Conservation (phyloP, 2,329 filamentous ascomycete species). For the Aspergillus terreus region DNA sequence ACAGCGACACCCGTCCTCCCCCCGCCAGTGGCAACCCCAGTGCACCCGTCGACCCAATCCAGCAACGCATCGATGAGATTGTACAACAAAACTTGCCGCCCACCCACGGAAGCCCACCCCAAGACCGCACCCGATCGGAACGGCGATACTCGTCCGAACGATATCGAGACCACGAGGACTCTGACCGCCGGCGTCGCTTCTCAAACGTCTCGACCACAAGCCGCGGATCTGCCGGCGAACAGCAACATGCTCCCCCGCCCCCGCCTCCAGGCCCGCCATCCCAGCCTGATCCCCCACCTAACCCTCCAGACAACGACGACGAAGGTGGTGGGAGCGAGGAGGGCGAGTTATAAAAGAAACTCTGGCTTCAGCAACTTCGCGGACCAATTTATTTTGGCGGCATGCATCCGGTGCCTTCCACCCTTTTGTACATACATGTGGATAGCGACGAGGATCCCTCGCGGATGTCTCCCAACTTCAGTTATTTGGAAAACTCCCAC, state of each 20-base stretch:
- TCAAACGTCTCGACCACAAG: constrained; percentile 6
- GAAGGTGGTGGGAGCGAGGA: constrained; percentile 42
- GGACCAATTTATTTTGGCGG: too few species aligned
- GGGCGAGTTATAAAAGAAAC: constrained; percentile 32
- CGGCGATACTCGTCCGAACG: constrained; percentile 14
- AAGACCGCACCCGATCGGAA: constrained; percentile 4
- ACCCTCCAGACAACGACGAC: constrained; percentile 14
- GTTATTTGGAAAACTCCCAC: neutral
- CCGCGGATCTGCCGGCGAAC: constrained; percentile 3
- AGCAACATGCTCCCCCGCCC: constrained; percentile 16
- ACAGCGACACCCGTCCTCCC: constrained; percentile 10
- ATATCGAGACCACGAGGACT: constrained; percentile 15
- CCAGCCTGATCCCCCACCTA: constrained; percentile 8
- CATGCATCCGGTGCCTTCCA: neutral
- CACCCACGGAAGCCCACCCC: constrained; percentile 1
- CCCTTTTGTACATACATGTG: neutral
- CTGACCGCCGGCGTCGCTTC: constrained; percentile 10
- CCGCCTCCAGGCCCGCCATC: constrained; percentile 9
- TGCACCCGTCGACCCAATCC: constrained; percentile 26
- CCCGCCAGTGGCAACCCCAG: neutral
- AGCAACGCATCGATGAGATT: constrained; percentile 36
- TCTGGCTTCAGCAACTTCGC: neutral
- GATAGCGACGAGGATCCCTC: neutral
- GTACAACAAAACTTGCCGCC: constrained; percentile 24
- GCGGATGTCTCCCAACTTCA: neutral